Conservation (phyloP, 805 yeast species). For the Tetrapisispora nanseiensis region DNA sequence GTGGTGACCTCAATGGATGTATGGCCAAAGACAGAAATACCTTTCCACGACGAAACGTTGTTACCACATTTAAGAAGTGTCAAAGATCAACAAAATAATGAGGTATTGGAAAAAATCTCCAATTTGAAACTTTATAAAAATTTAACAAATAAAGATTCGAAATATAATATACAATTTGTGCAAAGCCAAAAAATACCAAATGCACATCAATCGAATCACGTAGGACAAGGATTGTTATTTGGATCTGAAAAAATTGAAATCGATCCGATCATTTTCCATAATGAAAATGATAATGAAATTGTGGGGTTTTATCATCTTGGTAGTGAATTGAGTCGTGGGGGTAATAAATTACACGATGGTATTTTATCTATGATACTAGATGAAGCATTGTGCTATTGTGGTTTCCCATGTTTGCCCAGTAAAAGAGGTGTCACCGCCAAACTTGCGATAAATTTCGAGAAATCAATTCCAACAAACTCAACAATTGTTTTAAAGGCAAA, state of each 20-base stretch:
- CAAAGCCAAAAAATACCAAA: constrained; percentile 44
- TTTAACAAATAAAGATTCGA: constrained; percentile 12
- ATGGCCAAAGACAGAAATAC: constrained; percentile 24
- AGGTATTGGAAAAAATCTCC: constrained; percentile 20
- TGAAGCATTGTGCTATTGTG: constrained; percentile 78
- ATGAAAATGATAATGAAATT: constrained; percentile 42
- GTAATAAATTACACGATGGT: constrained; percentile 75
- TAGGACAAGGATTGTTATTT: constrained; percentile 60
- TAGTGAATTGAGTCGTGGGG: constrained; percentile 49
- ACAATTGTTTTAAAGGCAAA: constrained; percentile 59
- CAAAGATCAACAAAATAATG: constrained; percentile 21
- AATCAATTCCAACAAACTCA: constrained; percentile 43
- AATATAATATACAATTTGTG: constrained; percentile 10
- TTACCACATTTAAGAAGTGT: constrained; percentile 5
- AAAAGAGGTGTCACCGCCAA: constrained; percentile 84
- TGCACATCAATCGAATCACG: constrained; percentile 53
- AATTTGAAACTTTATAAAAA: constrained; percentile 11
- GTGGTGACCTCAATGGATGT: constrained; percentile 20
- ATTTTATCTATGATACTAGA: constrained; percentile 69
- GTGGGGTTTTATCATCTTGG: constrained; percentile 69
- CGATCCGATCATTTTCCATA: constrained; percentile 61
- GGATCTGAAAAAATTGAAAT: constrained; percentile 61
- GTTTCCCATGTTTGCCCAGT: constrained; percentile 72
- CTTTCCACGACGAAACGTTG: constrained; percentile 9
- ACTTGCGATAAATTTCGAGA: constrained; percentile 48